Percentiles rank a stretch among this genome's conserved stretches.
Conservation (phyloP, 345 rosid species). For the Fremontodendron californicum region DNA sequence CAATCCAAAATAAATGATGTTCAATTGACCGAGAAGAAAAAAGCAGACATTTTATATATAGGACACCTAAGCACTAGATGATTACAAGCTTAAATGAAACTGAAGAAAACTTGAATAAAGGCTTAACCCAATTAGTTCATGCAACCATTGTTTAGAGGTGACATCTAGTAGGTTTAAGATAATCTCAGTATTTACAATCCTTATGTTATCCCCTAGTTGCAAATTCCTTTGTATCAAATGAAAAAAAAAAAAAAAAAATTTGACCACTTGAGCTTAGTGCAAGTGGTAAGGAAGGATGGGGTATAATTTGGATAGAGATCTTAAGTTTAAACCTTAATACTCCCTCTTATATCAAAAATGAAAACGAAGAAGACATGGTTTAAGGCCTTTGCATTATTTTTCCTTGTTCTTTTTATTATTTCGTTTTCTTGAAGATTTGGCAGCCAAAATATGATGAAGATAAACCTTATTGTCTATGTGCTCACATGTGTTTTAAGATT, state of each 20-base stretch:
- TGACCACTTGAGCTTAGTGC: neutral
- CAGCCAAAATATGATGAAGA: neutral
- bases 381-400: neutral
- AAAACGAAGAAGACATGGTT: neutral
- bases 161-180: no score
- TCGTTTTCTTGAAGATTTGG: neutral
- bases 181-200: no score
- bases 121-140: no score
- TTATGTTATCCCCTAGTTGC: no score
- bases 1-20: neutral
- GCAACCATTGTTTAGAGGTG: no score
- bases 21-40: neutral
- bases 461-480: neutral
- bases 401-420: neutral
- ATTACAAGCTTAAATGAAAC: neutral
- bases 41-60: neutral
- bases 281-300: neutral
- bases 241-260: neutral
- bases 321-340: neutral
- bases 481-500: neutral
- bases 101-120: neutral
- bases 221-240: no score
- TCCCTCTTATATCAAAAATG: neutral
- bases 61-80: neutral
- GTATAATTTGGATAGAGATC: neutral